These are phyloP conservation scores for Plasmodium inui DNA, from an alignment of 169 alveolate species.

Conservation along the genomic window DNA sequence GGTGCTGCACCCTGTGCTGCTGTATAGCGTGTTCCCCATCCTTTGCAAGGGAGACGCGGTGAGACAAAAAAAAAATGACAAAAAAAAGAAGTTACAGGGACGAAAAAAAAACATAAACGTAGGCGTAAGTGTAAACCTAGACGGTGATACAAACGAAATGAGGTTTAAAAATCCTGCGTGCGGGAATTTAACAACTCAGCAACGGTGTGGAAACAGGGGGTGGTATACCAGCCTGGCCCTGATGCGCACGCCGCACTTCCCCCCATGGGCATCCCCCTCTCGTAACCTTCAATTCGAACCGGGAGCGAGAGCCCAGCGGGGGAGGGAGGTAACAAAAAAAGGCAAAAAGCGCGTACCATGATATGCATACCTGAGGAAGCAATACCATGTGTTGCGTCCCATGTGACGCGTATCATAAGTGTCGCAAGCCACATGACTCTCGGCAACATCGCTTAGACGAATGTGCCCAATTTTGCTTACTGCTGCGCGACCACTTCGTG, in stretches of 20 bases:
- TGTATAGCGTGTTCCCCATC: constrained; percentile 60
- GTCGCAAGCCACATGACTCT: not conserved
- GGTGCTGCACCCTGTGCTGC: constrained; percentile 48
- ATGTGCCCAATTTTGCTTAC: not conserved
- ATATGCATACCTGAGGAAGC: too few relatives aligned
- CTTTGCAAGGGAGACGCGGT: not conserved
- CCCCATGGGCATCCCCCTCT: not conserved
- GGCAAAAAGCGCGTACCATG: not conserved
- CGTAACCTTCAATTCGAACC: not conserved
- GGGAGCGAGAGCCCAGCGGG: not conserved
- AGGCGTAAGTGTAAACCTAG: not conserved
- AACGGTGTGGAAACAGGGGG: not conserved
- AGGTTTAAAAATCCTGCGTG: not conserved
- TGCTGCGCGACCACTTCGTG: not conserved
- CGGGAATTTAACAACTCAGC: not conserved
- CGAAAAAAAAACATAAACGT: not conserved
- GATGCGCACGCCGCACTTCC: not conserved
- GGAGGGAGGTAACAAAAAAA: not conserved
- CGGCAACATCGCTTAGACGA: not conserved
- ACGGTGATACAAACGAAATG: not conserved
- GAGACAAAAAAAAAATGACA: not conserved
- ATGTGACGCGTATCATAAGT: not conserved
- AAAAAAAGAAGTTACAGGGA: not conserved
- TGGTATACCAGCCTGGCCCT: not conserved
- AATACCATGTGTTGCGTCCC: not conserved